phyloP scores from a whole-genome alignment of 805 yeast species.

The Groenewaldozyma tartarivorans region DNA sequence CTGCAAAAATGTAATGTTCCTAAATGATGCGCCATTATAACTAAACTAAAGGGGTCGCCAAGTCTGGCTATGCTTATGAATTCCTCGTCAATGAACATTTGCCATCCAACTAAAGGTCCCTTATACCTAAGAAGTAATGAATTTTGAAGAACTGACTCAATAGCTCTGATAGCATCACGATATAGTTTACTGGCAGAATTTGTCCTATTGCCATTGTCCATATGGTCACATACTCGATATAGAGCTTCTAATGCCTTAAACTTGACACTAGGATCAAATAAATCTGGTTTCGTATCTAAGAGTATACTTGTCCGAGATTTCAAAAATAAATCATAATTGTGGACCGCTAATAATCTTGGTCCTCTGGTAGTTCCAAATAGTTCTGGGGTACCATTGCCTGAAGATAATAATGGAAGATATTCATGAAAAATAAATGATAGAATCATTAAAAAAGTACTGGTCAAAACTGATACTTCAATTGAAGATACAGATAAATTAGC shows the following conservation, averaged over 20 bases:
- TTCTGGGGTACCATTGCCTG: background rate
- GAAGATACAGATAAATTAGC: background rate
- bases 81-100: constrained; percentile 9
- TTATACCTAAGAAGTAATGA: background rate
- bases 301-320: background rate
- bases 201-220: background rate
- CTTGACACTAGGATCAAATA: background rate
- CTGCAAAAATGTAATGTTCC: constrained; percentile 9
- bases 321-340: background rate
- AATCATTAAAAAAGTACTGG: constrained; percentile 13
- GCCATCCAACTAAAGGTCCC: constrained; percentile 7
- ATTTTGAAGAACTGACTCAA: background rate
- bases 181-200: background rate
- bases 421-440: constrained; percentile 13
- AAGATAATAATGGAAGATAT: constrained; percentile 2
- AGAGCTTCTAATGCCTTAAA: background rate
- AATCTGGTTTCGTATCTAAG: background rate
- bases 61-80: constrained; percentile 11
- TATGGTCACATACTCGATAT: background rate
- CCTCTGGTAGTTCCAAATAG: background rate
- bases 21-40: constrained; percentile 10
- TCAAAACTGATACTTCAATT: constrained; percentile 9
- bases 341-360: background rate
- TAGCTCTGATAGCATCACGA: background rate
- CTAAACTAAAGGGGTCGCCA: constrained; percentile 7